phyloP scores from a whole-genome alignment of 768 basidiomycete genomes.

The Termitomyces sp. region DNA sequence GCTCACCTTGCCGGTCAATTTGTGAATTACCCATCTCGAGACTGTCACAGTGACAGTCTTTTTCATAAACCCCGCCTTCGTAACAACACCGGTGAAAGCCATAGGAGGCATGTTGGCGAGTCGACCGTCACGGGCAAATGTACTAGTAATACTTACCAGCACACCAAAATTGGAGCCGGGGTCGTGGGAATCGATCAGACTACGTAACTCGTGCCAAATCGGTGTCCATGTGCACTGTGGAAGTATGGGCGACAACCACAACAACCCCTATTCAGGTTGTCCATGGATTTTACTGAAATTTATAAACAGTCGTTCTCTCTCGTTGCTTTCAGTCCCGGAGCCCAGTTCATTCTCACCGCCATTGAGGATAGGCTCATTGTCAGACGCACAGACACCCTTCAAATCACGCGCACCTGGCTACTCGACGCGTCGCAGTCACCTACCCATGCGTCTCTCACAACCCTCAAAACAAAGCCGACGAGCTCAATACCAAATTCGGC shows the following conservation, averaged over 20 bases:
- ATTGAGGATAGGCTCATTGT: constrained; percentile 78
- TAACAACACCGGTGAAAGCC: constrained; percentile 70
- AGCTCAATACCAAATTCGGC: constrained; percentile 16
- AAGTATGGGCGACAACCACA: too few species aligned
- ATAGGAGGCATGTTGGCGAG: constrained; percentile 67
- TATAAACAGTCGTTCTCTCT: constrained; percentile 72
- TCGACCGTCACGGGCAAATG: neutral
- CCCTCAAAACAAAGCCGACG: constrained; percentile 27
- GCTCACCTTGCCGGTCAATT: constrained; percentile 71
- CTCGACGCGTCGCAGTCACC: constrained; percentile 53
- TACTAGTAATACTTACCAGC: too few species aligned
- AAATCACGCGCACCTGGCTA: constrained; percentile 79
- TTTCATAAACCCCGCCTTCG: constrained; percentile 78
- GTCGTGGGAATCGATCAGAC: constrained; percentile 2
- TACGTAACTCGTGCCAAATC: too few species aligned
- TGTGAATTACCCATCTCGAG: constrained; percentile 68
- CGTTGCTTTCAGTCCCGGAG: constrained; percentile 81
- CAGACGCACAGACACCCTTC: constrained; percentile 79
- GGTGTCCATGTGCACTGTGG: too few species aligned
- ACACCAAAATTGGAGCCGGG: neutral
- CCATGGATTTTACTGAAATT: constrained; percentile 85
- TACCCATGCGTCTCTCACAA: constrained; percentile 40
- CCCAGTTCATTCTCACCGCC: constrained; percentile 82
- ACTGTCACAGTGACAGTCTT: constrained; percentile 86
- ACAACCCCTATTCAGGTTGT: neutral